phyloP scores from a whole-genome alignment of 768 basidiomycete genomes.

The Tulasnella sp. region DNA sequence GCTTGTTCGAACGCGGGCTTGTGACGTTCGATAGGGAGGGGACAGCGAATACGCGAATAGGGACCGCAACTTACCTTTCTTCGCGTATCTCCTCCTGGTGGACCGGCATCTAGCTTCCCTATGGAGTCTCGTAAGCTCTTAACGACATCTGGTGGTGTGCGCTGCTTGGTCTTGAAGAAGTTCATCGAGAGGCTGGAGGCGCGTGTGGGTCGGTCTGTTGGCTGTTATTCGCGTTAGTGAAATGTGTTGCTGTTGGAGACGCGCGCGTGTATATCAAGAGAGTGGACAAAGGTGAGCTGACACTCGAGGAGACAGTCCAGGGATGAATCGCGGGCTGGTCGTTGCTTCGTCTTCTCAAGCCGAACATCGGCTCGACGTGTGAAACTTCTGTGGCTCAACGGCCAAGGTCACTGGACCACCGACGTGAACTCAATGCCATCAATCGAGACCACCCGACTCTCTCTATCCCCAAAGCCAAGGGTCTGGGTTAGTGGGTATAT shows the following conservation, averaged over 20 bases:
- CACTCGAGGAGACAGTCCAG: not conserved
- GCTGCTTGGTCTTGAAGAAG: conserved; percentile 91
- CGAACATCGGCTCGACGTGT: not conserved
- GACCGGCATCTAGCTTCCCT: conserved; percentile 70
- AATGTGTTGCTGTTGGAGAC: not conserved
- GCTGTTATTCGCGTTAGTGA: not conserved
- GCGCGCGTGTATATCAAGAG: not conserved
- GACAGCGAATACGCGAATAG: too few species aligned
- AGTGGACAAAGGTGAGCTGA: not conserved
- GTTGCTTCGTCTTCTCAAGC: not conserved
- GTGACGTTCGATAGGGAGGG: not conserved
- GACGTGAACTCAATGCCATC: too few species aligned
- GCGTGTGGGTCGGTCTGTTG: not conserved
- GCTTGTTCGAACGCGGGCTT: conserved; percentile 3
- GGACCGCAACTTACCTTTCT: conserved; percentile 65
- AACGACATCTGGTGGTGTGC: conserved; percentile 87
- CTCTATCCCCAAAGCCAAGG: too few species aligned
- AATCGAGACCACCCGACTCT: too few species aligned
- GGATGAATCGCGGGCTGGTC: not conserved
- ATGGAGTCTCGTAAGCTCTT: conserved; percentile 78
- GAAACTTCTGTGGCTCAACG: not conserved
- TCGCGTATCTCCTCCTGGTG: conserved; percentile 74
- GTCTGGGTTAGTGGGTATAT: too few species aligned
- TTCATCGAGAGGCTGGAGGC: conserved; percentile 62
- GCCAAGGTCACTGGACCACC: too few species aligned